These are phyloP conservation scores for Delonix regia DNA, from an alignment of 306 rosid genomes.

Conservation along the genomic window DNA sequence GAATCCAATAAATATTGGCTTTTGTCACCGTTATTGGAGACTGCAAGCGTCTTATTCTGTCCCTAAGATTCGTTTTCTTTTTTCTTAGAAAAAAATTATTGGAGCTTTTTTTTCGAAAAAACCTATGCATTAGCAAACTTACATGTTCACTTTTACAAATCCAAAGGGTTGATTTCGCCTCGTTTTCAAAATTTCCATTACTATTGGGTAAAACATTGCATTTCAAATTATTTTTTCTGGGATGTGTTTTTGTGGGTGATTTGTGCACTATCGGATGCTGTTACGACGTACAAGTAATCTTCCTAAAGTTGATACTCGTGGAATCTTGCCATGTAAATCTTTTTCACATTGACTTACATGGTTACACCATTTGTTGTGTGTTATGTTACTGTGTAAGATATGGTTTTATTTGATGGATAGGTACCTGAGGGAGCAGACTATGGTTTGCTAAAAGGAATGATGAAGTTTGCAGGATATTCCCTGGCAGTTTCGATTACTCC, in stretches of 20 bases:
- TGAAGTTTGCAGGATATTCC: slow-evolving; percentile 71
- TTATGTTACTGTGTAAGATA: neutral
- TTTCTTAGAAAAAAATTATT: neutral
- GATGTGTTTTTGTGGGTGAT: neutral
- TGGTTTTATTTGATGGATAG: slow-evolving; percentile 42
- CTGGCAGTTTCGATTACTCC: slow-evolving; percentile 56
- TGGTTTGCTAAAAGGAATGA: slow-evolving; percentile 53
- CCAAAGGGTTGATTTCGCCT: neutral
- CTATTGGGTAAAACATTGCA: neutral
- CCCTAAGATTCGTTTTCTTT: neutral
- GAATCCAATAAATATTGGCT: neutral
- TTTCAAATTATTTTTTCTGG: neutral
- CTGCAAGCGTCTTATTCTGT: neutral
- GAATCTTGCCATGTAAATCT: neutral
- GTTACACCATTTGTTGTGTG: neutral
- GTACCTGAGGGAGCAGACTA: slow-evolving; percentile 45
- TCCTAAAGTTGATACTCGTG: neutral
- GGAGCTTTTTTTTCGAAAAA: neutral
- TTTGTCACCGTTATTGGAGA: neutral
- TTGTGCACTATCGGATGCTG: neutral
- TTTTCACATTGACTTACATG: neutral
- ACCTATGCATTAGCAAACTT: neutral
- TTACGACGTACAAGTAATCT: neutral
- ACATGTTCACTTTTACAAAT: neutral
- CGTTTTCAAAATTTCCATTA: neutral